A percentile compares a stretch with the other conserved stretches of the same genome.
Conservation (phyloP, 371 early-diverging fungal species). For the Mortierella sp. region DNA sequence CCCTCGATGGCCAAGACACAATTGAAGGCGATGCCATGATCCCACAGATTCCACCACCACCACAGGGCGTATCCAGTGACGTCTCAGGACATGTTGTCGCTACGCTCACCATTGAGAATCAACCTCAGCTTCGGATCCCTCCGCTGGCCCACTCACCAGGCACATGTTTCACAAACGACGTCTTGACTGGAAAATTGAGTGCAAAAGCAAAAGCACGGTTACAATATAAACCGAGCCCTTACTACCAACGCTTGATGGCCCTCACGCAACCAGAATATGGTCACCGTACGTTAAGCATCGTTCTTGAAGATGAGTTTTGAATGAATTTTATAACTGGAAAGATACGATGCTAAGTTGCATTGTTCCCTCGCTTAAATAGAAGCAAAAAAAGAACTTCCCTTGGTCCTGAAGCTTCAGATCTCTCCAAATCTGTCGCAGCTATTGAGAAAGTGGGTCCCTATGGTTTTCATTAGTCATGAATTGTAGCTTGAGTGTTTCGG, state of each 20-base stretch:
- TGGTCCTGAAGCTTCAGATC: background rate
- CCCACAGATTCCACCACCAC: too few relatives aligned
- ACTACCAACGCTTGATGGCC: background rate
- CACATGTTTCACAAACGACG: background rate
- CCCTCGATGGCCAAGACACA: too few relatives aligned
- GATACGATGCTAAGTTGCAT: background rate
- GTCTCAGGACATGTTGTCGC: background rate
- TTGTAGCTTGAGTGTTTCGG: background rate
- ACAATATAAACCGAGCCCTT: background rate
- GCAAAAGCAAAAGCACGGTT: conserved; percentile 4
- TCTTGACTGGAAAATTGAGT: background rate
- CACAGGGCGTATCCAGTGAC: too few relatives aligned
- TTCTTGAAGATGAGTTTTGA: too few relatives aligned
- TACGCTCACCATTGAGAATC: background rate
- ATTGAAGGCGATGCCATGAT: too few relatives aligned
- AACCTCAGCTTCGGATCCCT: background rate
- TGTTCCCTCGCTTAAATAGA: background rate
- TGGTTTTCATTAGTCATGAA: background rate
- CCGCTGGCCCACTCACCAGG: background rate
- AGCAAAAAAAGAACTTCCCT: background rate
- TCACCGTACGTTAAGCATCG: background rate
- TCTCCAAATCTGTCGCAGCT: background rate
- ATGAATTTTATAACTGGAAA: too few relatives aligned
- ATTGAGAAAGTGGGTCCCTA: background rate
- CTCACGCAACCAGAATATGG: background rate